These are phyloP conservation scores for Mucor irregularis DNA, from an alignment of 371 early-diverging fungal genomes.

Conservation along the genomic window DNA sequence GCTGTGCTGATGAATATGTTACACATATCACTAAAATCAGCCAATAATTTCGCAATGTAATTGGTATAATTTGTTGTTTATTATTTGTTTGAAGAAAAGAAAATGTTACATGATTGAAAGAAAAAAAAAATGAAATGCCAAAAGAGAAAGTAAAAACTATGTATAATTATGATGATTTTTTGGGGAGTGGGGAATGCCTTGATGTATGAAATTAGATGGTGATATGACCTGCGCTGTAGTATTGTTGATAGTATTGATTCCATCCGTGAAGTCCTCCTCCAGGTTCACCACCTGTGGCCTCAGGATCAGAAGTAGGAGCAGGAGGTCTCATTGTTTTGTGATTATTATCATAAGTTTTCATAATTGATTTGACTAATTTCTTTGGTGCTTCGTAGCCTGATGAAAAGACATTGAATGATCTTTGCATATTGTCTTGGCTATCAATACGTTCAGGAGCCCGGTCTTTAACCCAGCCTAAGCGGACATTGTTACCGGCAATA, in stretches of 20 bases:
- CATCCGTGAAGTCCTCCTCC: slow-evolving; percentile 17
- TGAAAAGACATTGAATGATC: slow-evolving; percentile 20
- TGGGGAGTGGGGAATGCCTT: neutral
- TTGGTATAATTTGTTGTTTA: neutral
- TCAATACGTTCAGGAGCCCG: slow-evolving; percentile 30
- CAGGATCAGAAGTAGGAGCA: slow-evolving; percentile 14
- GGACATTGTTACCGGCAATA: slow-evolving; percentile 74
- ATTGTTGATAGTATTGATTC: slow-evolving; percentile 25
- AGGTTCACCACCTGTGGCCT: slow-evolving; percentile 8
- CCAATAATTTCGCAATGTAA: neutral
- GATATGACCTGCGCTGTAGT: slow-evolving; percentile 23
- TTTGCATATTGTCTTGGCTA: slow-evolving; percentile 12
- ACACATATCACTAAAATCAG: no score
- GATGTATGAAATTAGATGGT: slow-evolving; percentile 13
- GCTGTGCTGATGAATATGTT: no score
- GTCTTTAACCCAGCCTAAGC: slow-evolving; percentile 88
- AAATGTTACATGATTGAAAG: neutral
- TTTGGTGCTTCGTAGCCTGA: slow-evolving; percentile 13
- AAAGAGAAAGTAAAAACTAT: neutral
- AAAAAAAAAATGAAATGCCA: slow-evolving; percentile 4
- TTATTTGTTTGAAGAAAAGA: neutral
- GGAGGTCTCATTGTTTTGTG: slow-evolving; percentile 21
- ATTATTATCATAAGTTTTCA: slow-evolving; percentile 13
- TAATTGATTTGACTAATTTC: slow-evolving; percentile 12
- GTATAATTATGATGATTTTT: neutral